These are phyloP conservation scores for Stenocarpella maydis DNA, from an alignment of 2,329 filamentous ascomycete species.

Conservation along the genomic window DNA sequence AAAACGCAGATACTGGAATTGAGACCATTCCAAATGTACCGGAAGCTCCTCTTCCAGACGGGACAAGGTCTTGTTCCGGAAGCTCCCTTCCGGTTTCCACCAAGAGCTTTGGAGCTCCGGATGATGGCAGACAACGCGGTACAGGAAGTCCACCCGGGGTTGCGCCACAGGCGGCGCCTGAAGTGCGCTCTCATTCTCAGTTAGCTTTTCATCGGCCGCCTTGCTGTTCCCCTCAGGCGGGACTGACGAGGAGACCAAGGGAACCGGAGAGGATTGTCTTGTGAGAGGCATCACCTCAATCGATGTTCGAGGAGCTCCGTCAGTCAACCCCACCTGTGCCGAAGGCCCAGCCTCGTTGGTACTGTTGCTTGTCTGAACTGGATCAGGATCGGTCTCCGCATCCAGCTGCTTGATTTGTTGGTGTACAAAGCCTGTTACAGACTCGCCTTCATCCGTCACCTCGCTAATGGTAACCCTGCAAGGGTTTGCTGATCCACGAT, in stretches of 20 bases:
- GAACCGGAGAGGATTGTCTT: not conserved
- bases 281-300: not conserved
- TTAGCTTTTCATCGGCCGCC: not conserved
- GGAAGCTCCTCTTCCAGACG: not conserved
- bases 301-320: not conserved
- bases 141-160: not conserved
- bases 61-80: not conserved
- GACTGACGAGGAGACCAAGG: not conserved
- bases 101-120: not conserved
- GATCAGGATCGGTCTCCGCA: not conserved
- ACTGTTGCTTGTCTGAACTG: not conserved
- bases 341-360: not conserved
- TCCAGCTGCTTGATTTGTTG: no score
- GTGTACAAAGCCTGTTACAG: not conserved
- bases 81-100: conserved; percentile 2
- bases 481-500: not conserved
- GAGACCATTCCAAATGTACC: not conserved
- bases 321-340: not conserved
- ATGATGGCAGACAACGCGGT: not conserved
- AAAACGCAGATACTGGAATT: not conserved
- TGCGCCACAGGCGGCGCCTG: not conserved
- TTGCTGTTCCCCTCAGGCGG: not conserved
- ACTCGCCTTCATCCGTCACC: not conserved
- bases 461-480: not conserved
- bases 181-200: not conserved